Conservation (phyloP, 208 protist species). For the Trypanosoma scelopori region DNA sequence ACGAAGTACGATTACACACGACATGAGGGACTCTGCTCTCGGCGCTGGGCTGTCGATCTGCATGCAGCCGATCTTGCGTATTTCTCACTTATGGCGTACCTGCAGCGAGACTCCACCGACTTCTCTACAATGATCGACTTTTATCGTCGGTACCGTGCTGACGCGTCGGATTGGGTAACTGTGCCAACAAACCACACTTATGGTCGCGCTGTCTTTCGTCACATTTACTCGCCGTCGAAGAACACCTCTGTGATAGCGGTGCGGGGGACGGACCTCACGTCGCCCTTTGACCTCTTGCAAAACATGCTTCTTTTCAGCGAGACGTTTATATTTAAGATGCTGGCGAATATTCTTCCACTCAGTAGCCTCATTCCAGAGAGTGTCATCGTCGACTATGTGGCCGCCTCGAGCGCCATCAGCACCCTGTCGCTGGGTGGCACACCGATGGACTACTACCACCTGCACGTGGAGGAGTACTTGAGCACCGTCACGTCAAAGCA, state of each 20-base stretch:
- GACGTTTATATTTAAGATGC: conserved; percentile 22
- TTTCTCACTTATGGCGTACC: conserved; percentile 28
- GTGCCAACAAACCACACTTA: conserved; percentile 25
- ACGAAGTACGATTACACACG: conserved; percentile 2
- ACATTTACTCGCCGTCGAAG: conserved; percentile 23
- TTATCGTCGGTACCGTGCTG: conserved; percentile 19
- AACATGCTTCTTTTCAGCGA: conserved; percentile 34
- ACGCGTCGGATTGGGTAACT: conserved; percentile 20
- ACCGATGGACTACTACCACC: conserved; percentile 25
- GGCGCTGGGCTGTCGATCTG: conserved; percentile 18
- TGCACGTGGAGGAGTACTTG: conserved; percentile 31
- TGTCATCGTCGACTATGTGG: conserved; percentile 27
- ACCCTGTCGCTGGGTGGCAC: not conserved
- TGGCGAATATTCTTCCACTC: conserved; percentile 27
- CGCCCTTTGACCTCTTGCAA: conserved; percentile 32
- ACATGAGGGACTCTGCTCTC: conserved; percentile 14
- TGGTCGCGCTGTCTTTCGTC: conserved; percentile 23
- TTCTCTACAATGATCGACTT: conserved; percentile 23
- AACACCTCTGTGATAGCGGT: conserved; percentile 38
- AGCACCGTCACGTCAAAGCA: conserved; percentile 6
- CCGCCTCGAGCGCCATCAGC: conserved; percentile 23
- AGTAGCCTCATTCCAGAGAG: conserved; percentile 24
- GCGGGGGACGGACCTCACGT: conserved; percentile 28
- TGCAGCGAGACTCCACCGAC: conserved; percentile 19
- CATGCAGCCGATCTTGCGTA: conserved; percentile 24